A percentile compares a stretch with the other conserved stretches of the same genome.
Evolutionary conservation across 345 rosid species (phyloP).

Genomic region (Firmiana major): DNA sequence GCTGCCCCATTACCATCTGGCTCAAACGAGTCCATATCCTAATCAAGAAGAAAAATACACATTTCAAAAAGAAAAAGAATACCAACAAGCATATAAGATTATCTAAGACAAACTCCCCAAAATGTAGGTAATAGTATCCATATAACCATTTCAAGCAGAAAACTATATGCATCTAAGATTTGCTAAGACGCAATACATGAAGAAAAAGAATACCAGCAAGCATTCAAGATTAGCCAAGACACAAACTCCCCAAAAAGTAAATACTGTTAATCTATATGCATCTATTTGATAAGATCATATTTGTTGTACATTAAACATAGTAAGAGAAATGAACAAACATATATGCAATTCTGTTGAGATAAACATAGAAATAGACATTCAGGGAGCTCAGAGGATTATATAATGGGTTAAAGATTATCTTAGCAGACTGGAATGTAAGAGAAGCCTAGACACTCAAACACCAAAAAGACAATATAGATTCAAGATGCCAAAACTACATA

Average conservation of each 20-base stretch:
- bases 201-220: too few species aligned
- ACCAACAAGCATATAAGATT: neutral
- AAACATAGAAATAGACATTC: neutral
- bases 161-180: too few species aligned
- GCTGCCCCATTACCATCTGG: constrained; percentile 35
- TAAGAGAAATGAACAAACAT: neutral
- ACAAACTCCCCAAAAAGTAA: too few species aligned
- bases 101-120: neutral
- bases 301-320: neutral
- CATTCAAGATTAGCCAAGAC: too few species aligned
- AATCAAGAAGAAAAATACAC: neutral
- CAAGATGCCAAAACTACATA: neutral
- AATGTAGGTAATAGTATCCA: neutral
- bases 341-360: neutral
- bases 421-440: neutral
- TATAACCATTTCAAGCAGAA: neutral
- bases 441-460: neutral
- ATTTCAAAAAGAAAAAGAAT: too few species aligned
- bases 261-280: neutral
- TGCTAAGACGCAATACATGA: too few species aligned
- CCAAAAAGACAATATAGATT: neutral
- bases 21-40: constrained; percentile 47
- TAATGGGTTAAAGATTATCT: neutral
- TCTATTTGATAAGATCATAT: neutral
- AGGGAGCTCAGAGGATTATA: neutral